Base-by-base conservation (phyloP, 2,329 filamentous ascomycete species). In the Aureobasidium sp. region DNA sequence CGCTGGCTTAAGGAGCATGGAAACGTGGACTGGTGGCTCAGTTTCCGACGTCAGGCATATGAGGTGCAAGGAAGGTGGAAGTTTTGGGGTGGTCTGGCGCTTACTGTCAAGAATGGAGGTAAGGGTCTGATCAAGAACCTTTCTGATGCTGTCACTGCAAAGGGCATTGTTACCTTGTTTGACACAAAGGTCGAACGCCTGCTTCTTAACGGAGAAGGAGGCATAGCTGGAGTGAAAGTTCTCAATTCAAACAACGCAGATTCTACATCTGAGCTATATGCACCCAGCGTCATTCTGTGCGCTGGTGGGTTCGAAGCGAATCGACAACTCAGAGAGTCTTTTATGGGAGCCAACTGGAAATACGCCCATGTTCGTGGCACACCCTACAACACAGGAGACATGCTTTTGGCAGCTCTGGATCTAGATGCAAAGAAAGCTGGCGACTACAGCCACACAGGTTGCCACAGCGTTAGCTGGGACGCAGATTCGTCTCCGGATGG, bases 281-380 rank as follows among this genome's bases (percentile, higher is more conserved):
- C 71, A 0, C 62, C 66, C 51, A 65, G 63, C 11, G 74, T 85
- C 0, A 74, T 86, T 25, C 69, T 86, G 1, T 81, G 82, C 1
- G 82, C 83, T 11, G 85, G 86, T 1, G 86, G 85, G 0, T 88
- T 88, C 66, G 84, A 88, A 71, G 79, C 84, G 11, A 85, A 81
- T 59, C 75, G 84, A 0, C 74, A 77, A 3, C 76, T 87, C 76
- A 77, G 84, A 9, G 72, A 76, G 5, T 78, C 83, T 64, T 80
- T 77, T 66, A 74, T 83, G 3, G 85, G 85, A 0, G 80, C 82
- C 0, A 79, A 78, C 0, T 89, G 85, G 85, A 84, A 88, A 64
- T 70, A 82, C 13, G 85, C 85, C 1, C 73, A 77, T 30, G 85
- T 87, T 0, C 78, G 85, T 39, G 85, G 85, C 9, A 87, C 84